Conservation (phyloP, 352 stramenopile genomes). For the Phytophthora cajani region DNA sequence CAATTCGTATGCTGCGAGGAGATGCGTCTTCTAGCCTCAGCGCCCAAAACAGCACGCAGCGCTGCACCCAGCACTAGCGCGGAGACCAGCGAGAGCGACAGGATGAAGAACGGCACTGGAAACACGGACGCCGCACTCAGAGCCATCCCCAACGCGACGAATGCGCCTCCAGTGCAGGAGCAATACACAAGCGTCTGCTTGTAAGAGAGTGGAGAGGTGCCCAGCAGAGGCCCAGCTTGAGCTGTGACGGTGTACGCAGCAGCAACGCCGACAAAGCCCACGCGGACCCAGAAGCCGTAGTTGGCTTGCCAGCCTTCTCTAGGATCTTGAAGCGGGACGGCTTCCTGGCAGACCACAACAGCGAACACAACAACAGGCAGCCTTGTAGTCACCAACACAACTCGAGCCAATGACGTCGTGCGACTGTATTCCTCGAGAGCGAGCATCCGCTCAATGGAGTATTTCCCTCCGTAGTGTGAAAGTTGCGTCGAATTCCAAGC, state of each 20-base stretch:
- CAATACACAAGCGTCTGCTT: not conserved
- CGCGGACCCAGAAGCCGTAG: slow-evolving; percentile 7
- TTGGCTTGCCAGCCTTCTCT: slow-evolving; percentile 9
- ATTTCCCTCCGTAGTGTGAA: not conserved
- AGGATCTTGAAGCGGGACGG: slow-evolving; percentile 10
- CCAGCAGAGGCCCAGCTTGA: not conserved
- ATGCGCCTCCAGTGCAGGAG: not conserved
- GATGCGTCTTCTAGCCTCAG: not conserved
- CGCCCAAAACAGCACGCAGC: not conserved
- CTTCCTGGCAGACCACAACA: slow-evolving; percentile 1
- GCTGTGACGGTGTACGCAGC: not conserved
- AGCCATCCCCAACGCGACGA: not conserved
- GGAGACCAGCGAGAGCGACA: not conserved
- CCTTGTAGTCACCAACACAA: not conserved
- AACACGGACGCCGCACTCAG: not conserved
- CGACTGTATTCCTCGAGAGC: slow-evolving; percentile 7
- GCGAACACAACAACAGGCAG: not conserved
- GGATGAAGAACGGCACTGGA: slow-evolving; percentile 5
- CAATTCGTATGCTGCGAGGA: not conserved
- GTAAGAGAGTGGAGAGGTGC: not conserved
- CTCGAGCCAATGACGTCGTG: not conserved
- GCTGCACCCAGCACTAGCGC: not conserved
- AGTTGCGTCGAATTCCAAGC: not conserved
- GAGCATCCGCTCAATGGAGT: slow-evolving; percentile 7
- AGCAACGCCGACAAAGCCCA: not conserved